Conservation (phyloP, 371 early-diverging fungal genomes). For the Mortierella sp. region DNA sequence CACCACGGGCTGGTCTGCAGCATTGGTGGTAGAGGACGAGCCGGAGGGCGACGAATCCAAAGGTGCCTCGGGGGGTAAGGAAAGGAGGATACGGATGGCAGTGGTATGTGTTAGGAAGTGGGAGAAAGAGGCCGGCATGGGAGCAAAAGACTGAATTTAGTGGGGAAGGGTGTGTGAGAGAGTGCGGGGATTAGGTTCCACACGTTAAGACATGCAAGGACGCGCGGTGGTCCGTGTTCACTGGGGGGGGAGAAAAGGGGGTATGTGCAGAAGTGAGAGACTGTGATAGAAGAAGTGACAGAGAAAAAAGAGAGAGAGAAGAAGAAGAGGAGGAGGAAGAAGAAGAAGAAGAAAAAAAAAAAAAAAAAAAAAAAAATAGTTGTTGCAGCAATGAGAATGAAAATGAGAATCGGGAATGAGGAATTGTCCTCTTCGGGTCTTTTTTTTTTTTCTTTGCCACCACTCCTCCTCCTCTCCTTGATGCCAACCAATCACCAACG, state of each 20-base stretch:
- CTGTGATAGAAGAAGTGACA: not conserved
- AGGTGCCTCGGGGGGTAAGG: no score
- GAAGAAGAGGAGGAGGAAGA: not conserved
- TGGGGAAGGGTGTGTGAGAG: not conserved
- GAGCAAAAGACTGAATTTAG: not conserved
- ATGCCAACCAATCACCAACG: no score
- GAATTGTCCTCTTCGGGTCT: no score
- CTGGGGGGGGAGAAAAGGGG: not conserved
- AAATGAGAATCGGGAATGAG: not conserved
- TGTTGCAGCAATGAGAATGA: not conserved
- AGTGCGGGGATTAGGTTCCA: not conserved
- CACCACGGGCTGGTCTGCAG: not conserved
- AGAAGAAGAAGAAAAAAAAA: not conserved
- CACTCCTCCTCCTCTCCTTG: no score
- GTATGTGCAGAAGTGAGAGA: slow-evolving; percentile 1
- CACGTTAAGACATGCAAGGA: no score
- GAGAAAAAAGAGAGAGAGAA: slow-evolving; percentile 1
- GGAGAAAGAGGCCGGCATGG: slow-evolving; percentile 9
- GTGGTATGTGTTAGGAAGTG: no score
- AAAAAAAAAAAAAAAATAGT: not conserved
- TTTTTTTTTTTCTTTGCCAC: no score
- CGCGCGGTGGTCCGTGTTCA: no score
- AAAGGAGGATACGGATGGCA: slow-evolving; percentile 38
- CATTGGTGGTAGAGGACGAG: not conserved
- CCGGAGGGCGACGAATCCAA: slow-evolving; percentile 5